A percentile compares a stretch with the other conserved stretches of the same genome.
phyloP scores from a whole-genome alignment of 2,329 filamentous ascomycete genomes.

The Lasiodiplodia gonubiensis region DNA sequence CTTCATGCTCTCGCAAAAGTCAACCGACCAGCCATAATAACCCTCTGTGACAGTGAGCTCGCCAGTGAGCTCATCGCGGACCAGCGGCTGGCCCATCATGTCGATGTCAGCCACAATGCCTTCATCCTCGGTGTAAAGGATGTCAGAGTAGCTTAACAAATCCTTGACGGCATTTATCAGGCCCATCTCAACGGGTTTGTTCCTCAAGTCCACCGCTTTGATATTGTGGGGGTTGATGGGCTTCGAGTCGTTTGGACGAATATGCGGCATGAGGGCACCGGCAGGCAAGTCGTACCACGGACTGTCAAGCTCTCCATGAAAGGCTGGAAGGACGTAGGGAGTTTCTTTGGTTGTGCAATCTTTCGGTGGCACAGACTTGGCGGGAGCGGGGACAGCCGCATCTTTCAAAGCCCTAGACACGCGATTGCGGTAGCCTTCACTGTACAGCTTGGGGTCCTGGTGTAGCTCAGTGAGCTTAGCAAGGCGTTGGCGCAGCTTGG shows the following conservation, averaged over 20 bases:
- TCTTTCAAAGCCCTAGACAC: constrained; percentile 65
- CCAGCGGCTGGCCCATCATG: constrained; percentile 72
- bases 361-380: constrained; percentile 36
- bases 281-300: constrained; percentile 85
- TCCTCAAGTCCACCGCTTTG: constrained; percentile 71
- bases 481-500: constrained; percentile 71
- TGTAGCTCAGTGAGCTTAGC: constrained; percentile 70
- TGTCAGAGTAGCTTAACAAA: constrained; percentile 72
- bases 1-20: constrained; percentile 83
- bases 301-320: constrained; percentile 74
- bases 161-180: constrained; percentile 71
- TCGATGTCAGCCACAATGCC: constrained; percentile 68
- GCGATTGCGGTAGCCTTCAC: constrained; percentile 58
- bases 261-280: constrained; percentile 78
- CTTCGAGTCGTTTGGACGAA: constrained; percentile 75
- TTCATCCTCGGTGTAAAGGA: constrained; percentile 65
- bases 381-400: constrained; percentile 36
- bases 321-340: constrained; percentile 74
- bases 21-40: constrained; percentile 86
- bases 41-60: constrained; percentile 70
- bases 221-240: constrained; percentile 75
- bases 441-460: constrained; percentile 70
- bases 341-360: constrained; percentile 55
- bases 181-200: constrained; percentile 70
- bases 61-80: constrained; percentile 69